Evolutionary conservation across 805 yeast species (phyloP), one percentile per base, ranked within the genome.

Genomic region (Wickerhamomyces queroliae): DNA sequence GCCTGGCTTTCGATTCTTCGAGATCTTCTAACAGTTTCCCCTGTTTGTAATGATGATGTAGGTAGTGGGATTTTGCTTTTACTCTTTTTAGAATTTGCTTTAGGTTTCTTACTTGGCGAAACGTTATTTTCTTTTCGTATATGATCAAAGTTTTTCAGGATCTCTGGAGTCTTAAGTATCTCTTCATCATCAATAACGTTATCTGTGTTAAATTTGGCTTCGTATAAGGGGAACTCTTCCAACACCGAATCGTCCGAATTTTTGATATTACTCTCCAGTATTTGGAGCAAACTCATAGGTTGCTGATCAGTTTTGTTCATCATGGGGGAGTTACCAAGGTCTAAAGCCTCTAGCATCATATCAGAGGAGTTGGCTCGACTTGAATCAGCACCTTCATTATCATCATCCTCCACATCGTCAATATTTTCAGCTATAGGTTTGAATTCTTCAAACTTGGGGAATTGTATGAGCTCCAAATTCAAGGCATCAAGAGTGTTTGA

Each of bases 51-150:
- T 6, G 29, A 34, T 2, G 38, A 7, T 6, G 42, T 43, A 0
- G 53, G 50, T 22, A 48, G 34, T 4, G 57, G 57, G 13, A 51
- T 53, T 23, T 42, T 35, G 27, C 55, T 48, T 33, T 44, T 49
- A 18, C 36, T 24, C 31, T 31, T 43, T 15, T 45, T 39, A 12
- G 35, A 30, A 9, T 28, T 36, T 13, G 33, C 9, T 30, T 21
- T 3, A n/a, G 33, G 11, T 18, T 18, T 18, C 9, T 30, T 30
- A 3, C 20, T 18, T 4, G 33, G 33, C 12, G 33, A 18, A n/a
- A n/a, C n/a, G n/a, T n/a, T n/a, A n/a, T n/a, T n/a, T n/a, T n/a
- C n/a, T n/a, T n/a, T n/a, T n/a, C n/a, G n/a, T n/a, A n/a, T n/a
- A n/a, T n/a, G n/a, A n/a, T n/a, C n/a, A n/a, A n/a, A n/a, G n/a